These are phyloP conservation scores for Elymus sibiricus DNA, from an alignment of 176 grass and related monocot species.

Conservation along the genomic window DNA sequence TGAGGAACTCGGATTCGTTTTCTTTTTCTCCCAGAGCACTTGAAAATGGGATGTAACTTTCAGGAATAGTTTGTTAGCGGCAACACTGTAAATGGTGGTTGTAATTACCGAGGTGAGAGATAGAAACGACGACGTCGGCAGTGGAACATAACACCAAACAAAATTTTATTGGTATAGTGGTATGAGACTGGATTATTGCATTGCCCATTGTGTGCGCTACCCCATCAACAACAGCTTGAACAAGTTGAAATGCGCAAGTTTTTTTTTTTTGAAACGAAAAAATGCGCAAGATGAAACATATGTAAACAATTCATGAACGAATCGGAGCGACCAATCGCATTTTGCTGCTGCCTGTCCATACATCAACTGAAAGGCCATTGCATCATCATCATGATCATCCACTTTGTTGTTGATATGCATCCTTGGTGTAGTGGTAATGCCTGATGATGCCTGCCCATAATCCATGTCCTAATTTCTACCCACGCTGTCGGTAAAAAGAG, in stretches of 20 bases:
- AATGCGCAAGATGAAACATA: not conserved
- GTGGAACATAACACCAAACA: not conserved
- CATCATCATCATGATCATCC: not conserved
- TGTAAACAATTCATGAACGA: not conserved
- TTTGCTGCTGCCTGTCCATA: not conserved
- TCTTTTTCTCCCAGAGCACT: not conserved
- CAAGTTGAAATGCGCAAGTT: not conserved
- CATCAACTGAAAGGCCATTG: not conserved
- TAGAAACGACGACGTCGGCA: not conserved
- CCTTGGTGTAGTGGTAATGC: not conserved
- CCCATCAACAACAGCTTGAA: not conserved
- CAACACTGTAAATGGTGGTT: not conserved
- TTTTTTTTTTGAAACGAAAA: no score
- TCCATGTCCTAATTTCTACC: conserved; percentile 1
- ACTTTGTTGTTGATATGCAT: not conserved
- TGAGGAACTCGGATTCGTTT: not conserved
- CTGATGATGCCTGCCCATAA: not conserved
- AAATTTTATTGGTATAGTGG: not conserved
- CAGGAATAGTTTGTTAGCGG: not conserved
- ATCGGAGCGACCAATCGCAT: not conserved
- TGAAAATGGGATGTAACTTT: not conserved
- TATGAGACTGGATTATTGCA: no score
- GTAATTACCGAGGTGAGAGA: not conserved
- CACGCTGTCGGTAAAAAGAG: not conserved
- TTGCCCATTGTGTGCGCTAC: no score